Base-by-base conservation (phyloP, 352 stramenopile genomes). In the Globisporangium echinulatum region DNA sequence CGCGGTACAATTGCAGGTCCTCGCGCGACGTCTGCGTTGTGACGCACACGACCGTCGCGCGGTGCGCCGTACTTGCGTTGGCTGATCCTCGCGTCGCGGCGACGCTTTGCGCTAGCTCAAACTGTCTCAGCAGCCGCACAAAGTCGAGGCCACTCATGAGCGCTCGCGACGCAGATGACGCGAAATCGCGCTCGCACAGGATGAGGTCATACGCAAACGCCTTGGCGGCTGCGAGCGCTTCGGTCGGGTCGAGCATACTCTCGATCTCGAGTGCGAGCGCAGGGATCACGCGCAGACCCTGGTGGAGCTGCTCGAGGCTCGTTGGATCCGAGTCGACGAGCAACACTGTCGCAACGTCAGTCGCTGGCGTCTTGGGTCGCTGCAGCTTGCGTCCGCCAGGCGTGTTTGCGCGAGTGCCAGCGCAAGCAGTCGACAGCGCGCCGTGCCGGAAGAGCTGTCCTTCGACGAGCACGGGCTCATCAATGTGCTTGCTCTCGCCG, bases 1-100 rank as follows among this genome's bases (percentile, higher is more conserved):
- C 78, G 61, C 94, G 96, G 68, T 97, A 98, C 7, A 78, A 57
- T 50, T 89, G 77, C 4, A 97, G 69, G 62, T 97, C 87, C 7
- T 74, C 64, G 0, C 74, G 62, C 2, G 77, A 62, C 1, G 82
- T 94, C 53, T 85, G 58, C 10, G 60, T 67, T 15, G 71, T 93
- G 10, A 96, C 54, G n/a, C 79, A 93, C 1, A 97, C 62, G 36
- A 98, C 70, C 0, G 79, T 76, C 10, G 85, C 64, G 7, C 69
- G 74, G 36, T 61, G 63, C n/a, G 40, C 3, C 9, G 51, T 13
- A 4, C 5, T 37, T 4, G 17, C 42, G 11, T 49, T 49, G 9
- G n/a, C 33, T 36, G 40, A 51, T 0, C 52, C 19, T 43, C 37
- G 33, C 25, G 69, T 51, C 48, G 61, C 57, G 39, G 52, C 7